Conservation (phyloP, 2,329 filamentous ascomycete genomes). For the Hypoxylon sp. region DNA sequence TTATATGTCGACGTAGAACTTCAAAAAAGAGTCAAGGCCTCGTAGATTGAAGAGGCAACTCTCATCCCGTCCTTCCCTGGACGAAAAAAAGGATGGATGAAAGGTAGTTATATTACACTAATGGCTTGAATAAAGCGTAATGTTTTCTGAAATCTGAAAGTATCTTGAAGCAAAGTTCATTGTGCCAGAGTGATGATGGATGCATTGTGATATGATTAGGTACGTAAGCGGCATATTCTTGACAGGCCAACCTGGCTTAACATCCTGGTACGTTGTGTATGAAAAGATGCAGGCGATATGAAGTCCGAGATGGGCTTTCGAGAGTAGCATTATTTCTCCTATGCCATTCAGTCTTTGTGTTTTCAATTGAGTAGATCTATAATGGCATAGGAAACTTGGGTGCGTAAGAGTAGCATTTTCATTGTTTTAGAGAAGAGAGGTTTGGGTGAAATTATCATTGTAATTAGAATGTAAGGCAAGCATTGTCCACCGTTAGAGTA, state of each 20-base stretch:
- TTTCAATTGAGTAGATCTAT: too few species aligned
- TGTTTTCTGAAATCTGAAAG: slow-evolving; percentile 17
- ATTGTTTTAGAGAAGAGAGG: too few species aligned
- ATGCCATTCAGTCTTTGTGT: background rate
- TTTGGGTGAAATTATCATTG: too few species aligned
- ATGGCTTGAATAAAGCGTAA: slow-evolving; percentile 42
- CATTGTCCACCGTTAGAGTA: background rate
- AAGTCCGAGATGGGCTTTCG: too few species aligned
- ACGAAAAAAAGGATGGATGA: slow-evolving; percentile 15
- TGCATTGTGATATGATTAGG: background rate
- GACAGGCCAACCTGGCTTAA: background rate
- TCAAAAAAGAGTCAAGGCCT: slow-evolving; percentile 3
- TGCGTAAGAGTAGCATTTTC: too few species aligned
- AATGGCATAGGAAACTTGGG: too few species aligned
- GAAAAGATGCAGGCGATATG: background rate
- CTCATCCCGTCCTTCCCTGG: slow-evolving; percentile 28
- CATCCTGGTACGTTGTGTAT: background rate
- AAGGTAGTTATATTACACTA: slow-evolving; percentile 24
- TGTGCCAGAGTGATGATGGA: background rate
- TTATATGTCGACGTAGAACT: background rate
- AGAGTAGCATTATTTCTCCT: background rate
- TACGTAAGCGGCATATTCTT: background rate
- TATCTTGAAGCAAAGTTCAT: background rate
- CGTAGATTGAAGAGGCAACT: slow-evolving; percentile 38
- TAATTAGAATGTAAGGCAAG: background rate